These are phyloP conservation scores for Raddia guianensis DNA, from an alignment of 176 grass and related monocot species.

Conservation along the genomic window DNA sequence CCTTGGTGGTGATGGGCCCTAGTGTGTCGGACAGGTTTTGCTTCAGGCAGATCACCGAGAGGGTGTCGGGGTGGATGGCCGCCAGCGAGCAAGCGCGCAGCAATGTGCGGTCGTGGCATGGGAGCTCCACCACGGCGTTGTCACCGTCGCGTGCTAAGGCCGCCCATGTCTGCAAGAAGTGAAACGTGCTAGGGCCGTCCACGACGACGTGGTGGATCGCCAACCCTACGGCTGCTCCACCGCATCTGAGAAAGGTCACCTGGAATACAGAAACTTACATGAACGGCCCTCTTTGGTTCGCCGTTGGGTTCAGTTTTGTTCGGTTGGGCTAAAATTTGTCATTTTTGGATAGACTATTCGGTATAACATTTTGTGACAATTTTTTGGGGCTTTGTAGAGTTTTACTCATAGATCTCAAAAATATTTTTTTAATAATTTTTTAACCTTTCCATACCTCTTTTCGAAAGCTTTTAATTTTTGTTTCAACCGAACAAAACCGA, in stretches of 20 bases:
- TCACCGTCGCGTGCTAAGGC: conserved; percentile 25
- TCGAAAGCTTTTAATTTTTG: too few species aligned
- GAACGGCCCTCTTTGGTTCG: too few species aligned
- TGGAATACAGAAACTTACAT: background rate
- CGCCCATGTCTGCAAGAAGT: conserved; percentile 51
- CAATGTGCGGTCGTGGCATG: conserved; percentile 46
- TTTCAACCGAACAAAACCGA: too few species aligned
- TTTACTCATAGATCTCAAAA: too few species aligned
- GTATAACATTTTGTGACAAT: too few species aligned
- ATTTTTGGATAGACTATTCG: too few species aligned
- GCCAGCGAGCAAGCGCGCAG: conserved; percentile 42
- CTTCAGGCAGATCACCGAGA: conserved; percentile 36
- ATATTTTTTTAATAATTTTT: too few species aligned
- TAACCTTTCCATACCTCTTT: too few species aligned
- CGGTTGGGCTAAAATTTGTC: too few species aligned
- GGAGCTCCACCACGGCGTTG: background rate
- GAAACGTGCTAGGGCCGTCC: conserved; percentile 32
- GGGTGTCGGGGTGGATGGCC: conserved; percentile 30
- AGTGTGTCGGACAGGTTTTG: background rate
- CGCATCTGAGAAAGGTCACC: conserved; percentile 52
- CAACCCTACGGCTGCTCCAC: conserved; percentile 33
- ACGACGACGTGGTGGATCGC: conserved; percentile 46
- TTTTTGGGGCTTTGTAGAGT: too few species aligned
- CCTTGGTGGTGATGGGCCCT: background rate
- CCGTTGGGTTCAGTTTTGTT: too few species aligned